Conservation (phyloP, 176 grass and related monocot species). For the Poa annua region DNA sequence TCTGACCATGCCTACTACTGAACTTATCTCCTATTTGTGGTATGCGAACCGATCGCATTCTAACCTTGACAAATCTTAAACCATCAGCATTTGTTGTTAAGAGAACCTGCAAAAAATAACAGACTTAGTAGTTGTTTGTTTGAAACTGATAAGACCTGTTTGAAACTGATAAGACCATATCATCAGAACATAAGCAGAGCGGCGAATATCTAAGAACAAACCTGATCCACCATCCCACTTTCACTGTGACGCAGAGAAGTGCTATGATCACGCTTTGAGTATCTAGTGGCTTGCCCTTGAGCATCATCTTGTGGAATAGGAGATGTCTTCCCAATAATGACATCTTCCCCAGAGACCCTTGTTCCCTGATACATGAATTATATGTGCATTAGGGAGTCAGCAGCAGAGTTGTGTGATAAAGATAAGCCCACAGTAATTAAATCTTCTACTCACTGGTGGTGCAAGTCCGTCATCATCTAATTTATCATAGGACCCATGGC, state of each 20-base stretch:
- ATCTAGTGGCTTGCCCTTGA: constrained; percentile 90
- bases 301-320: constrained; percentile 96
- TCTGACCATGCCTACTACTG: constrained; percentile 97
- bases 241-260: constrained; percentile 92
- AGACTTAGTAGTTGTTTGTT: constrained; percentile 31
- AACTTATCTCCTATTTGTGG: constrained; percentile 99
- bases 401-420: not conserved
- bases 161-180: constrained; percentile 5
- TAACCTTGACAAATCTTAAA: constrained; percentile 96
- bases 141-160: constrained; percentile 25
- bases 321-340: constrained; percentile 98
- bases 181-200: not conserved
- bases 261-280: constrained; percentile 89
- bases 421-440: constrained; percentile 23
- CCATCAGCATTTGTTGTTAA: constrained; percentile 99
- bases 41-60: constrained; percentile 94
- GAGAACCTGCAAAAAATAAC: constrained; percentile 66
- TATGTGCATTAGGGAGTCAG: constrained; percentile 29
- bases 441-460: constrained; percentile 71
- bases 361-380: constrained; percentile 74
- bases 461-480: constrained; percentile 98
- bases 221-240: constrained; percentile 99
- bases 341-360: constrained; percentile 95
- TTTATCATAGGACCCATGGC: constrained; percentile 98
- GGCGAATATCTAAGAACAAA: constrained; percentile 33